These are phyloP conservation scores for Hymenoscyphus occultus DNA, from an alignment of 2,329 filamentous ascomycete species.

Conservation along the genomic window DNA sequence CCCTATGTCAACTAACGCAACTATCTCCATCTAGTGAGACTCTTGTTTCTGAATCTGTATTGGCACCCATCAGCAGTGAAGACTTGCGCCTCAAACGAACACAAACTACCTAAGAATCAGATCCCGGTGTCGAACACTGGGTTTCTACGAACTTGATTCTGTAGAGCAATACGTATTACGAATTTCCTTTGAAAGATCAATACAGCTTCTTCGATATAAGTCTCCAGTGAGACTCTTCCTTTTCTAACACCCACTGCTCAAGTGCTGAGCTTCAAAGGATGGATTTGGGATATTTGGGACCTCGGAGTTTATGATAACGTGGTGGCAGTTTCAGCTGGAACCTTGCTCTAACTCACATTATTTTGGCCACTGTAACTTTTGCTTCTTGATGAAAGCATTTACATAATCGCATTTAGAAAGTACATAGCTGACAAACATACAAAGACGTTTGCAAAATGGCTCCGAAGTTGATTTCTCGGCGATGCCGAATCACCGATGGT, in stretches of 20 bases:
- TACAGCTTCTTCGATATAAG: neutral
- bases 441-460: neutral
- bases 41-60: slow-evolving; percentile 5
- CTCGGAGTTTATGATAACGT: neutral
- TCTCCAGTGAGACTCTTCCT: neutral
- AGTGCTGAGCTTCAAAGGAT: slow-evolving; percentile 15
- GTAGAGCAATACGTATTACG: neutral
- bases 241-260: slow-evolving; percentile 5
- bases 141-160: neutral
- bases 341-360: neutral
- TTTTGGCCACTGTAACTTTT: too few species aligned
- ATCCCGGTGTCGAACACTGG: neutral
- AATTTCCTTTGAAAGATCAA: neutral
- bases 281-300: neutral
- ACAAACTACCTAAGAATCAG: neutral
- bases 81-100: neutral
- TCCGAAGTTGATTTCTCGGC: neutral
- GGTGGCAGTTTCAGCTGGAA: neutral
- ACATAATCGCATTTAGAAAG: too few species aligned
- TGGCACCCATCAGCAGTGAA: neutral
- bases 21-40: slow-evolving; percentile 13
- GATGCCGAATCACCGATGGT: neutral
- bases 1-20: neutral
- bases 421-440: neutral
- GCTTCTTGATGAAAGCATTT: too few species aligned